Base-by-base conservation (phyloP, 768 basidiomycete species). In the Leccinum incarnatum region DNA sequence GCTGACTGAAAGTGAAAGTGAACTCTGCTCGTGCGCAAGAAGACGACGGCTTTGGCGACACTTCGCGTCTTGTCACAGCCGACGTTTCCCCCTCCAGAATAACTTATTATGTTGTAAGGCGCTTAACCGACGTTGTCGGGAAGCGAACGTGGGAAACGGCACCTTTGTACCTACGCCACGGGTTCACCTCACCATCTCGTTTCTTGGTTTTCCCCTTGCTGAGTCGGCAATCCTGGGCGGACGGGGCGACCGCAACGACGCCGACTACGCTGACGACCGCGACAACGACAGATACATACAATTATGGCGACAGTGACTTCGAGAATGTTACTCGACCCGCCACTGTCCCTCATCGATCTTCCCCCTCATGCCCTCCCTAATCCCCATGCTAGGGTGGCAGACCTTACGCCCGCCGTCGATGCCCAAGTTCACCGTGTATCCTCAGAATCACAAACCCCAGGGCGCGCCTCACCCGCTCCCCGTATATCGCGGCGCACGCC, bases 401-500 rank as follows among this genome's bases (percentile, higher is more conserved):
- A 70, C 50, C 56, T 58, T 49, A 29, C 10, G 27, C 57, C 61
- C 25, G 53, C 53, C 25, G 23, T 52, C 25, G 54, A 60, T 8
- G 7, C 52, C 6, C 64, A 62, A 17, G 19, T 56, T 47, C 58
- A 54, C 27, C 68, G 70, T 29, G 66, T 70, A 8, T 71, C 70
- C 32, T 72, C 70, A 23, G 70, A 71, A 12, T 68, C 68, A 4
- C 64, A 68, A 42, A 7, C 62, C 2, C 58, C 56, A 9, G 69
- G 67, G 14, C 68, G 68, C 49, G 61, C 69, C 17, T 70, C 69
- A 1, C 68, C 70, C 5, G 51, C 68, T 8, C 49, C 62, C 27
- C 65, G 72, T 19, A 48, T 71, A 57, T 58, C 69, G n/a, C 74
- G 71, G 7, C 73, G 70, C 47, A 69, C 67, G 2, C 66, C 67